Base-by-base conservation (phyloP, 208 protist species). In the Paratrypanosoma confusum region DNA sequence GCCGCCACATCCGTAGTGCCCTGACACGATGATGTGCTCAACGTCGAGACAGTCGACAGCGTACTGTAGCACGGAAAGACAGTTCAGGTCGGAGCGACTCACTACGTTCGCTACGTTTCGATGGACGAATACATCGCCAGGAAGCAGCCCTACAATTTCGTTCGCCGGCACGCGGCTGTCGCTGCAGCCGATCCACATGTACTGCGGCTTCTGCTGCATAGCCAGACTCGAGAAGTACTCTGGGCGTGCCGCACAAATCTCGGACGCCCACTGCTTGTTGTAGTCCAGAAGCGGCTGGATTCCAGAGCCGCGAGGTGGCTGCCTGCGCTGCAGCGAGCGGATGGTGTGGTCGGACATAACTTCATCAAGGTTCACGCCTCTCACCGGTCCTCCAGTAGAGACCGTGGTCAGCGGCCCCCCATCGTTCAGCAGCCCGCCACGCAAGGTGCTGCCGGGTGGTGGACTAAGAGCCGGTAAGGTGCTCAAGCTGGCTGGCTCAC, bases 81-180 rank as follows among this genome's bases (percentile, higher is more conserved):
- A 65, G 70, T 96, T 96, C 6, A 96, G 48, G 50, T 96, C 90
- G 14, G 75, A 84, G 55, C 90, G 81, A 43, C 61, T 72, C 8
- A 93, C 75, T 14, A 96, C 79, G 50, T 96, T 96, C 16, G 85
- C 93, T 24, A 97, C 84, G 64, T 97, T 97, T 24, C 93, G 71
- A 53, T 96, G 89, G 21, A 96, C 88, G 66, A 97, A 97, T 20
- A 96, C 56, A 43, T 95, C 75, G 29, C 90, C 93, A 4, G 80
- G 78, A 38, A 83, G 73, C 16, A 93, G 71, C n/a, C 80, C 81
- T 4, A 91, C 83, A 7, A 96, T 60, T 39, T 85, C 65, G 54
- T 92, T 89, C 0, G 91, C 82, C 8, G 76, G 76, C 31, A 91
- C 79, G 20, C 73, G 70, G 36, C 57, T 77, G 65, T 97, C 93